Conservation (phyloP, 2,329 filamentous ascomycete species). For the Penicillium digitatum region DNA sequence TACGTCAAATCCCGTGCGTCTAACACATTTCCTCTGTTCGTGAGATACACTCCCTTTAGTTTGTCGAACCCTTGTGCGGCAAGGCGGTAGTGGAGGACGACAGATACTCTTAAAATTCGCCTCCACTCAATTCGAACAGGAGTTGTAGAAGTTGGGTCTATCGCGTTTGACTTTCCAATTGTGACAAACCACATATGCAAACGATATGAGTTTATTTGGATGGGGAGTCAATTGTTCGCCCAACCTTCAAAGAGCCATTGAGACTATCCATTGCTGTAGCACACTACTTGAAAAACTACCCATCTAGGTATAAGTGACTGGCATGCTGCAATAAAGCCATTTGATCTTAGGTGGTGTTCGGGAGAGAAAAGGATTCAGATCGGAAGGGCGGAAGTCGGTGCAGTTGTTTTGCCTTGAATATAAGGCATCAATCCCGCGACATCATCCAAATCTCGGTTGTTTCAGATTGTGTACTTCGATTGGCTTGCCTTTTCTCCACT, state of each 20-base stretch:
- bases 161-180: conserved; percentile 46
- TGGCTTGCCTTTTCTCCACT: neutral
- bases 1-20: neutral
- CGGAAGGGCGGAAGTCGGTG: neutral
- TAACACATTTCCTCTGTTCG: conserved; percentile 11
- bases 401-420: neutral
- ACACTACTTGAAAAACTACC: neutral
- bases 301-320: neutral
- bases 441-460: conserved; percentile 3
- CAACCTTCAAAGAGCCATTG: neutral
- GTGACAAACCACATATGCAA: conserved; percentile 38
- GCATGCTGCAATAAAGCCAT: neutral
- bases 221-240: conserved; percentile 19
- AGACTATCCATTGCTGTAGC: conserved; percentile 1
- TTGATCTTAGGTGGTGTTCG: neutral
- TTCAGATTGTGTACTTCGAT: neutral
- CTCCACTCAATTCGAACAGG: conserved; percentile 47
- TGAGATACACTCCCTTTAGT: conserved; percentile 4
- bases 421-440: neutral
- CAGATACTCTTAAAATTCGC: conserved; percentile 37
- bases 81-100: conserved; percentile 23
- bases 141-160: conserved; percentile 40
- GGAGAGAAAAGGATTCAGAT: neutral
- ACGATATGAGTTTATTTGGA: conserved; percentile 10
- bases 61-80: conserved; percentile 24